A percentile compares a stretch with the other conserved stretches of the same genome.
Evolutionary conservation across 768 basidiomycete species (phyloP).

Genomic region (Atractiella rhizophila): DNA sequence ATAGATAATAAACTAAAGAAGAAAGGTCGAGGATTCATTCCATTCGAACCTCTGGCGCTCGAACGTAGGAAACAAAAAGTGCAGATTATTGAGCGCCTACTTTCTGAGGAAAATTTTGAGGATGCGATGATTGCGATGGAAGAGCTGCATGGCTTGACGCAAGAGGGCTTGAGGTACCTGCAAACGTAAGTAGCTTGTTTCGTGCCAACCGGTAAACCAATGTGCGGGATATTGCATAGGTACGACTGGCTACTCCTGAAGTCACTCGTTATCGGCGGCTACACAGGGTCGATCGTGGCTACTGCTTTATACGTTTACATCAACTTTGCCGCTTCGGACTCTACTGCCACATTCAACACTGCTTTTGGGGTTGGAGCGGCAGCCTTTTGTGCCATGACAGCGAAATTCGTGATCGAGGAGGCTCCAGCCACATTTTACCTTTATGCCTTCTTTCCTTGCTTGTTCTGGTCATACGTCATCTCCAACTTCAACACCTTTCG

Average conservation of each 20-base stretch:
- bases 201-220: conserved; percentile 4
- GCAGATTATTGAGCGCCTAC: conserved; percentile 26
- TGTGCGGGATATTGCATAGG: conserved; percentile 17
- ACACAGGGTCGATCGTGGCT: conserved; percentile 45
- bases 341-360: conserved; percentile 20
- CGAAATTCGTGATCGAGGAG: conserved; percentile 34
- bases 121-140: conserved; percentile 30
- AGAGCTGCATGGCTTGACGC: conserved; percentile 30
- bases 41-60: background rate
- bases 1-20: conserved; percentile 18
- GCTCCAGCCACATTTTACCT: conserved; percentile 49
- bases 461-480: conserved; percentile 37
- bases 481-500: background rate
- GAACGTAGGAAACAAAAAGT: background rate
- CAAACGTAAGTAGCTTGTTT: conserved; percentile 30
- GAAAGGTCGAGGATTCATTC: background rate
- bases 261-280: conserved; percentile 41
- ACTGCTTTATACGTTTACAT: conserved; percentile 3
- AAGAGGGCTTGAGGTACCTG: conserved; percentile 46
- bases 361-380: conserved; percentile 16
- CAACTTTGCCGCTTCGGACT: background rate
- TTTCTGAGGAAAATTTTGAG: conserved; percentile 27
- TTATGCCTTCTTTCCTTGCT: conserved; percentile 48
- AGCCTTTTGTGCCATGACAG: conserved; percentile 25
- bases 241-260: conserved; percentile 54